Base-by-base conservation (phyloP, 179 eudicot species). In the Beta macrorhiza region DNA sequence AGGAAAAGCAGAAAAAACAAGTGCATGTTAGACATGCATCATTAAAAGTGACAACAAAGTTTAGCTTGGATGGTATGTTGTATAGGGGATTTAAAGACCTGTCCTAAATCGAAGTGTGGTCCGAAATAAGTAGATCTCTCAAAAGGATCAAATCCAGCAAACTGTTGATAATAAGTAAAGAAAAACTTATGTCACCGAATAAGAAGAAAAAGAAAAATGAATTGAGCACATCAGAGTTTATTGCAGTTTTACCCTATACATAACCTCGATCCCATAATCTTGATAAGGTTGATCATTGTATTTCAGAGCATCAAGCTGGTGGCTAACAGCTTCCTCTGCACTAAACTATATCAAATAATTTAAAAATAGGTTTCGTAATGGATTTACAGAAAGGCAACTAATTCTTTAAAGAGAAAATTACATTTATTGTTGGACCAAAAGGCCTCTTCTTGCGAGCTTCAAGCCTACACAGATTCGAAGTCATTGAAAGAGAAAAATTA, bases 91-190 rank as follows among this genome's bases (percentile, higher is more conserved):
- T 67, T 70, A 75, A 89, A 69, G 70, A 95, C 98, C 94, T 95
- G 97, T 44, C 99, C 99, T 89, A 95, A 89, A 85, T 95, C 98
- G 82, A 95, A 92, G 87, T 89, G 92, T 49, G 97, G 98, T 56
- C 98, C 98, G 65, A 95, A 95, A 80, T 95, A 93, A 62, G 97
- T 90, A 62, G 99, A 95, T 88, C 95, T 93, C 87, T 93, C 93
- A 78, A 95, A 95, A 80, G 99, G 99, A 85, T 95, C 99, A 84
- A 95, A 95, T 80, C 99, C 98, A 78, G 99, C 98, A 89, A 95
- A 95, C 97, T 95, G 89, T 57, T 83, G 74, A 72, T 56, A 3
- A 37, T 37, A 37, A 76, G 56, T 29, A 15, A 82, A 67, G n/a
- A 62, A 64, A 65, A 57, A 78, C 9, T 47, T 53, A n/a, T 51